Percentiles rank a stretch among this genome's conserved stretches.
Conservation (phyloP, 2,329 filamentous ascomycete genomes). For the Aspergillus arachidicola region DNA sequence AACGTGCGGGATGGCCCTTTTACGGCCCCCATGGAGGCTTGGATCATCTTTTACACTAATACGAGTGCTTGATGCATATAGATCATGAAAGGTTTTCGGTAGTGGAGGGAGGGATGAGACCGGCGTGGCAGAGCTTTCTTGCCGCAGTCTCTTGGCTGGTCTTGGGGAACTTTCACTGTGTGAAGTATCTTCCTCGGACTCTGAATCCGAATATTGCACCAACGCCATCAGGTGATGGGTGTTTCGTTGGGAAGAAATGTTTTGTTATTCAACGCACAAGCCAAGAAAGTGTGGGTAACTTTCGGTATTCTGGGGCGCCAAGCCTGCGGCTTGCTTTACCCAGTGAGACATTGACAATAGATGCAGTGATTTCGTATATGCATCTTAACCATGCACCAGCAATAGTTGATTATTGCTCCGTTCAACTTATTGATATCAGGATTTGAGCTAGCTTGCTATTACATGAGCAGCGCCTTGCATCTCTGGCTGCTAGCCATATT, state of each 20-base stretch:
- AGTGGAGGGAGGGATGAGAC: constrained; percentile 66
- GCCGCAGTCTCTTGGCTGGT: constrained; percentile 29
- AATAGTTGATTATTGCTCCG: background rate
- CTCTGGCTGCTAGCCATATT: background rate
- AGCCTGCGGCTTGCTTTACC: background rate
- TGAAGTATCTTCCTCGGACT: constrained; percentile 38
- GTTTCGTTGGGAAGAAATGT: background rate
- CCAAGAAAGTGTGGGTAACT: constrained; percentile 1
- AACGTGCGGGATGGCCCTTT: constrained; percentile 78
- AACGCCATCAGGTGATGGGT: constrained; percentile 54
- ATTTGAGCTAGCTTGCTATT: background rate
- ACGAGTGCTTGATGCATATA: constrained; percentile 82
- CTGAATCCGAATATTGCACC: constrained; percentile 63
- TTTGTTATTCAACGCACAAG: background rate
- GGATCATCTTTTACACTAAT: constrained; percentile 81
- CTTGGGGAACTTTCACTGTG: constrained; percentile 18
- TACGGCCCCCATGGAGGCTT: constrained; percentile 79
- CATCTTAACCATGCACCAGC: background rate
- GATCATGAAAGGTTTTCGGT: constrained; percentile 78
- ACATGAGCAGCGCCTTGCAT: background rate
- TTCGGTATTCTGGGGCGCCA: background rate
- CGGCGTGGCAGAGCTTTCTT: constrained; percentile 17
- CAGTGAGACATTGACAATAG: background rate
- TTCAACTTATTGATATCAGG: background rate
- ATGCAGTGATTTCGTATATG: background rate